Percentiles rank a stretch among this genome's conserved stretches.
Conservation (phyloP, 208 protist species). For the Leishmania gerbilli region DNA sequence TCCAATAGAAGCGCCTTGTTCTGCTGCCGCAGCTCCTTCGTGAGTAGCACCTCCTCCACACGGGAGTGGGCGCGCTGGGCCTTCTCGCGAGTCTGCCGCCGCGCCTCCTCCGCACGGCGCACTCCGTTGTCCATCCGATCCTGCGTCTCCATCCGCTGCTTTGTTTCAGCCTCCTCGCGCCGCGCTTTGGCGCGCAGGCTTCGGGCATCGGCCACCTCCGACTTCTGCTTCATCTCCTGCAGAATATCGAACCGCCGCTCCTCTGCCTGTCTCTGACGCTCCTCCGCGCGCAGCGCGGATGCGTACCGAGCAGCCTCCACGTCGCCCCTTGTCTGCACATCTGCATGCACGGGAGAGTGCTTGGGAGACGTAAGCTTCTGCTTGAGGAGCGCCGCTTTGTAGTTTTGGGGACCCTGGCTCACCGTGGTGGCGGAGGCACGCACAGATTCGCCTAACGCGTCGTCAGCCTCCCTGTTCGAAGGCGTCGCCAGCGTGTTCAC, state of each 20-base stretch:
- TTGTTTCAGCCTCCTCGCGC: constrained; percentile 67
- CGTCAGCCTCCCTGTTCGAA: constrained; percentile 33
- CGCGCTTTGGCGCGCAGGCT: constrained; percentile 57
- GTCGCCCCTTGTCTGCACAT: constrained; percentile 43
- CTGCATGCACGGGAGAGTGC: constrained; percentile 21
- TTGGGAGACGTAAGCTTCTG: constrained; percentile 62
- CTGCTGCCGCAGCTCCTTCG: constrained; percentile 71
- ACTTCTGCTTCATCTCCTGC: constrained; percentile 72
- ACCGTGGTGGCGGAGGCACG: constrained; percentile 5
- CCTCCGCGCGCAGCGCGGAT: constrained; percentile 74
- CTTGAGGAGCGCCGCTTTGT: constrained; percentile 36
- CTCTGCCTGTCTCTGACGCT: constrained; percentile 84
- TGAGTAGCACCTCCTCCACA: constrained; percentile 80
- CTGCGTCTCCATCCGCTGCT: constrained; percentile 53
- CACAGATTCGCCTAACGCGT: constrained; percentile 8
- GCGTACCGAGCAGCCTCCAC: constrained; percentile 72
- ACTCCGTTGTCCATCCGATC: constrained; percentile 66
- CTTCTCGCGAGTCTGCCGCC: constrained; percentile 64
- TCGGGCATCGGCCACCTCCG: constrained; percentile 54
- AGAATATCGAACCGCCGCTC: constrained; percentile 72
- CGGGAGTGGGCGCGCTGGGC: constrained; percentile 60
- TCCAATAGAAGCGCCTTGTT: constrained; percentile 69
- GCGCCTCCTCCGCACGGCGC: constrained; percentile 71
- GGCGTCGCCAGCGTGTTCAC: constrained; percentile 27
- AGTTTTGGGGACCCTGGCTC: constrained; percentile 23